Conservation (phyloP, 108 stramenopile species). For the Nannochloropsis granulata region DNA sequence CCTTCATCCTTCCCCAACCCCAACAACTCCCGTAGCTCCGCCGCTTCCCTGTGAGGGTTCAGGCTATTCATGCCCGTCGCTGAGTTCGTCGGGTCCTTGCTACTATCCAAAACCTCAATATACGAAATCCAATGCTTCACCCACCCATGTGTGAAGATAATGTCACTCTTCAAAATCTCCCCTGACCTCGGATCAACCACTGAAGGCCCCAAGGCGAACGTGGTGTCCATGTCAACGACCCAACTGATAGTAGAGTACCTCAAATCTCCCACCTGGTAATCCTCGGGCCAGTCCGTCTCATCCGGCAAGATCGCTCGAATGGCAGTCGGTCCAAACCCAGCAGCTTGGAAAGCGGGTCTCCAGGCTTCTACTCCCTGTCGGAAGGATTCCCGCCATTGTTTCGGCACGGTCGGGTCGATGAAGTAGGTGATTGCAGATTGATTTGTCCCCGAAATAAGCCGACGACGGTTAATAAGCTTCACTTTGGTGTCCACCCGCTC, state of each 20-base stretch:
- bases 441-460: not conserved
- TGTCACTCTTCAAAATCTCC: conserved; percentile 26
- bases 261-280: conserved; percentile 23
- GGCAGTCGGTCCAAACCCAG: conserved; percentile 11
- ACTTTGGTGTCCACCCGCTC: conserved; percentile 5
- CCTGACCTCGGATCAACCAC: conserved; percentile 21
- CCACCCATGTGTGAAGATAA: conserved; percentile 28
- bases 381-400: conserved; percentile 3
- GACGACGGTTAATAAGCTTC: not conserved
- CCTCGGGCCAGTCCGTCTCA: conserved; percentile 21
- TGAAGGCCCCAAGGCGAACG: conserved; percentile 19
- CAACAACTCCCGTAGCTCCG: not conserved
- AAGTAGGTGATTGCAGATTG: conserved; percentile 13
- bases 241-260: conserved; percentile 27
- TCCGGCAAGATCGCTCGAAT: conserved; percentile 16
- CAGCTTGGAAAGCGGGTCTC: conserved; percentile 16
- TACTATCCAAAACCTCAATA: conserved; percentile 11
- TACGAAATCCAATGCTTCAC: not conserved
- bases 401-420: conserved; percentile 23
- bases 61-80: not conserved
- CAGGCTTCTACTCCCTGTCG: conserved; percentile 8
- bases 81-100: not conserved
- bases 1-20: not conserved
- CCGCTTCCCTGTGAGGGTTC: not conserved
- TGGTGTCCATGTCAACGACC: conserved; percentile 11